phyloP scores from a whole-genome alignment of 306 rosid genomes.

The Purshia tridentata region DNA sequence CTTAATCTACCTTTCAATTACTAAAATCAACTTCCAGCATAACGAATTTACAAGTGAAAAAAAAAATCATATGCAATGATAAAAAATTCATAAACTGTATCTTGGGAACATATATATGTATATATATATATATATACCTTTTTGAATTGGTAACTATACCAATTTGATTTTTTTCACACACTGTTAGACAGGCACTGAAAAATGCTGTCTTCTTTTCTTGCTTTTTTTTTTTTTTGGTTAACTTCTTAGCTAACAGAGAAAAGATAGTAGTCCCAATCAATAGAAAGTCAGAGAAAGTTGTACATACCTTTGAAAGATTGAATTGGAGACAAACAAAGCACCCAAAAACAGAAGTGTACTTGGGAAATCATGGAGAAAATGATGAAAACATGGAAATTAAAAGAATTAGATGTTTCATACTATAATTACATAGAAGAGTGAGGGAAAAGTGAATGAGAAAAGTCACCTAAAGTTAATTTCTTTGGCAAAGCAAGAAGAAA shows the following conservation, averaged over 20 bases:
- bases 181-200: no score
- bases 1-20: no score
- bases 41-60: no score
- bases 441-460: not conserved
- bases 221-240: no score
- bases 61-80: no score
- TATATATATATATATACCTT: no score
- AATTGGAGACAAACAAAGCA: constrained; percentile 64
- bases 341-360: constrained; percentile 56
- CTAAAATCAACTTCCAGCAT: no score
- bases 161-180: constrained; percentile 42
- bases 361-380: constrained; percentile 65
- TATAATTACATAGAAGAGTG: not conserved
- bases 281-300: not conserved
- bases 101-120: no score
- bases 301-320: constrained; percentile 68
- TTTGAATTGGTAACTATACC: no score
- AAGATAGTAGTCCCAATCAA: not conserved
- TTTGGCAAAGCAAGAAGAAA: constrained; percentile 66
- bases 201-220: no score
- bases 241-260: constrained; percentile 12
- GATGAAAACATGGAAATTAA: constrained; percentile 40
- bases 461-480: constrained; percentile 62
- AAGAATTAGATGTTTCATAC: not conserved
- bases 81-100: no score